Percentiles rank a stretch among this genome's conserved stretches.
Conservation (phyloP, 208 protist genomes). For the Trypanosomatidae sp. region DNA sequence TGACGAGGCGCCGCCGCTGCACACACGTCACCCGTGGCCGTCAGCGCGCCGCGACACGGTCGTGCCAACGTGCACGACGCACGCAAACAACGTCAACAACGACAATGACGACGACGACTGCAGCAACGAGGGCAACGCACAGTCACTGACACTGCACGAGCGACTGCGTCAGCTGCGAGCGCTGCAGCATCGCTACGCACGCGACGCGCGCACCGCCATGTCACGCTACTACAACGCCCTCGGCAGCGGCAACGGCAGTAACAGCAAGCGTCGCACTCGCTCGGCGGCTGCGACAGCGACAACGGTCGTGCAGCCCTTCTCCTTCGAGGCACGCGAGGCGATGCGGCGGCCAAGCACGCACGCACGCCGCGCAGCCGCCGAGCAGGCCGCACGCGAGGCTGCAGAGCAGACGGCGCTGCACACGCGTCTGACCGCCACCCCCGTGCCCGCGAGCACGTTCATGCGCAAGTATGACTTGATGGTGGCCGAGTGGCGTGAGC, state of each 20-base stretch:
- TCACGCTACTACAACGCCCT: slow-evolving; percentile 32
- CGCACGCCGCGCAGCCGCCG: slow-evolving; percentile 20
- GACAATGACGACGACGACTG: no score
- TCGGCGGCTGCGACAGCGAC: slow-evolving; percentile 15
- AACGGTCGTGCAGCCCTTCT: no score
- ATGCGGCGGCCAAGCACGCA: slow-evolving; percentile 20
- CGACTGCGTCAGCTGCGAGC: slow-evolving; percentile 13
- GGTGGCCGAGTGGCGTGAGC: slow-evolving; percentile 83
- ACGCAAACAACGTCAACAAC: no score
- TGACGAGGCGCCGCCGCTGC: no score
- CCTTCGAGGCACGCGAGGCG: slow-evolving; percentile 51
- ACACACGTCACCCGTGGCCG: no score
- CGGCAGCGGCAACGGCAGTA: slow-evolving; percentile 31
- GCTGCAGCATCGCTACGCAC: slow-evolving; percentile 31
- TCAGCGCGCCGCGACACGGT: no score
- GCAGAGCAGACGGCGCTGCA: slow-evolving; percentile 11
- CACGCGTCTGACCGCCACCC: slow-evolving; percentile 25
- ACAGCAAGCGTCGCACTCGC: slow-evolving; percentile 18
- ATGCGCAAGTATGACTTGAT: slow-evolving; percentile 86
- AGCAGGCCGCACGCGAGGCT: slow-evolving; percentile 16
- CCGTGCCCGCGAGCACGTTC: slow-evolving; percentile 74
- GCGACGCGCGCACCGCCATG: slow-evolving; percentile 31
- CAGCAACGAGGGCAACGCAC: not conserved
- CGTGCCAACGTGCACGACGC: no score
- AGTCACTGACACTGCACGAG: slow-evolving; percentile 1